Conservation (phyloP, 805 yeast species). For the Candida cerambycidarum region DNA sequence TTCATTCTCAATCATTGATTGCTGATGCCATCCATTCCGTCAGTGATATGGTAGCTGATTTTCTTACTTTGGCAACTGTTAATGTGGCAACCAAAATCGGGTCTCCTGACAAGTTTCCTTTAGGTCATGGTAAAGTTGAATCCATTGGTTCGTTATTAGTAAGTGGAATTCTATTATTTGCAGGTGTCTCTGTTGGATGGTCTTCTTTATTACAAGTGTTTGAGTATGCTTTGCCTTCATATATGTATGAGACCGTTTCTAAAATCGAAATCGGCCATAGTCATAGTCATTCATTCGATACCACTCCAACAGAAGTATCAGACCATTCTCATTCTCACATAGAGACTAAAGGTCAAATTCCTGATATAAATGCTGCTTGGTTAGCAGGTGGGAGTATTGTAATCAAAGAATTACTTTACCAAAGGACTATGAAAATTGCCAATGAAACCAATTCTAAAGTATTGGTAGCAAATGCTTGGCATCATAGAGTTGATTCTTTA, state of each 20-base stretch:
- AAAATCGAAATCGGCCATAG: constrained; percentile 50
- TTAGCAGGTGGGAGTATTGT: constrained; percentile 86
- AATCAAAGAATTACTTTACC: constrained; percentile 85
- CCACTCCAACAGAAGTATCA: background rate
- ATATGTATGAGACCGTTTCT: constrained; percentile 53
- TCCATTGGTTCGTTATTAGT: constrained; percentile 90
- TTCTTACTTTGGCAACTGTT: constrained; percentile 86
- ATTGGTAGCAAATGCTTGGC: constrained; percentile 97
- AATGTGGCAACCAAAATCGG: constrained; percentile 61
- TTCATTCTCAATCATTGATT: constrained; percentile 90
- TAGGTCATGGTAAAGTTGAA: constrained; percentile 92
- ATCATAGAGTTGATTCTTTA: constrained; percentile 90
- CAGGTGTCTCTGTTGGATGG: constrained; percentile 92
- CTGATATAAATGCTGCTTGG: constrained; percentile 92
- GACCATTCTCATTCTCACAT: constrained; percentile 23
- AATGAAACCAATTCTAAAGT: constrained; percentile 79
- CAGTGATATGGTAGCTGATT: constrained; percentile 86
- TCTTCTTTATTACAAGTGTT: constrained; percentile 66
- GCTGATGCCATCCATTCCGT: constrained; percentile 96
- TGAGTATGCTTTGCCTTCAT: constrained; percentile 66
- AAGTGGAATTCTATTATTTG: constrained; percentile 75
- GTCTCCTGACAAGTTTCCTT: constrained; percentile 66
- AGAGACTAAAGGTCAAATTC: constrained; percentile 20
- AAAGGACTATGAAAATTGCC: constrained; percentile 81
- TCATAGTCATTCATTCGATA: constrained; percentile 45